Percentiles rank a stretch among this genome's conserved stretches.
Conservation (phyloP, 768 basidiomycete species). For the Clitopilus hobsonii region DNA sequence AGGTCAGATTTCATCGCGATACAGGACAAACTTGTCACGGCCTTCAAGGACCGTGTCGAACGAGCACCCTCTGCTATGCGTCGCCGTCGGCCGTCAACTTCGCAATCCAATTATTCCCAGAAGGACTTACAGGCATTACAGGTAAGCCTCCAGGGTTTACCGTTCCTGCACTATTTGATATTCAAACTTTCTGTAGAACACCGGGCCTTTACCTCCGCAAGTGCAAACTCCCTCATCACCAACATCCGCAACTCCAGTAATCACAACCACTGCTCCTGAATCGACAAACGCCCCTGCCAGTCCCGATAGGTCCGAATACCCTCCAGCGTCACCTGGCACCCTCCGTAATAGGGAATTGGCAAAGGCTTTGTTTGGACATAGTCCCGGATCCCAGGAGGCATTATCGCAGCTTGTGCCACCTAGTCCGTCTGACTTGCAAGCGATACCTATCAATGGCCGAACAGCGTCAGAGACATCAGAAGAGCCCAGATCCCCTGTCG, state of each 20-base stretch:
- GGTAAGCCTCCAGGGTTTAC: conserved; percentile 9
- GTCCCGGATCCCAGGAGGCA: conserved; percentile 16
- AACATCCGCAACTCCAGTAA: conserved; percentile 31
- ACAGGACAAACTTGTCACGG: conserved; percentile 71
- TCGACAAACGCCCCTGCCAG: conserved; percentile 10
- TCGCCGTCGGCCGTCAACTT: conserved; percentile 72
- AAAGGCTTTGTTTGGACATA: conserved; percentile 63
- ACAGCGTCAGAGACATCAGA: conserved; percentile 18
- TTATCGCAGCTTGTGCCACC: not conserved
- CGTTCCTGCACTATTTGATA: conserved; percentile 2
- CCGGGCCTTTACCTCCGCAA: conserved; percentile 51
- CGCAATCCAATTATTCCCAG: conserved; percentile 72
- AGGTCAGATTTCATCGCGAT: conserved; percentile 67
- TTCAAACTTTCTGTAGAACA: conserved; percentile 37
- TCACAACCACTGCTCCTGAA: conserved; percentile 20
- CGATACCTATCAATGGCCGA: conserved; percentile 4
- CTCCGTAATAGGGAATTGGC: conserved; percentile 73
- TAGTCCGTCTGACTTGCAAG: not conserved
- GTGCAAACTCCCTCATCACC: conserved; percentile 32
- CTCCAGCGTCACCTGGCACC: conserved; percentile 37
- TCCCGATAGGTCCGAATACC: conserved; percentile 25
- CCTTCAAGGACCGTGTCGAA: conserved; percentile 47
- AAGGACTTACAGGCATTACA: conserved; percentile 40
- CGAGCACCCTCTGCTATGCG: conserved; percentile 64
- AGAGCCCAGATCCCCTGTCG: conserved; percentile 22